phyloP scores from a whole-genome alignment of 495 filamentous ascomycete genomes.

The Hamigera avellanea region DNA sequence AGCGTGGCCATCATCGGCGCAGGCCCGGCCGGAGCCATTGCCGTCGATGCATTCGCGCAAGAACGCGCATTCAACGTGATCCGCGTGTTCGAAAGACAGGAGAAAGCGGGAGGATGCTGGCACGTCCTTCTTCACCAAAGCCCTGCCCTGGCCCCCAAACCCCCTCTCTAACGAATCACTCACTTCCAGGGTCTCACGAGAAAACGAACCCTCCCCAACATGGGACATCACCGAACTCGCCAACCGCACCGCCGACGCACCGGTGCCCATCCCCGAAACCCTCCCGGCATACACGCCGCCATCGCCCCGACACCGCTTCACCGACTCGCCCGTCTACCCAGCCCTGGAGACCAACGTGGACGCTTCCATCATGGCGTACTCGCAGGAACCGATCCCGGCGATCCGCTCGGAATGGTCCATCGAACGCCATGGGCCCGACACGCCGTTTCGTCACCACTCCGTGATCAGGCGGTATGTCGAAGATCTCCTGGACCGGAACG shows the following conservation, averaged over 20 bases:
- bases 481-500: slow-evolving; percentile 24
- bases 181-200: slow-evolving; percentile 29
- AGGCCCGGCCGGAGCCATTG: slow-evolving; percentile 47
- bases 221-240: slow-evolving; percentile 31
- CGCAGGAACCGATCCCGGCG: slow-evolving; percentile 23
- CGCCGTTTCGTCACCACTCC: slow-evolving; percentile 26
- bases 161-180: slow-evolving; percentile 1
- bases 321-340: slow-evolving; percentile 32
- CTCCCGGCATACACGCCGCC: slow-evolving; percentile 36
- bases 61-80: slow-evolving; percentile 44
- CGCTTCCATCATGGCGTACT: slow-evolving; percentile 28
- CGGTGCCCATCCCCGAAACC: slow-evolving; percentile 30
- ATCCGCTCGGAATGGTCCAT: slow-evolving; percentile 25
- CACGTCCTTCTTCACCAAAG: slow-evolving; percentile 13
- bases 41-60: slow-evolving; percentile 43
- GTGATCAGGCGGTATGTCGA: slow-evolving; percentile 30
- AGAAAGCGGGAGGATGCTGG: slow-evolving; percentile 48
- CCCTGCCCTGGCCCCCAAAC: not conserved
- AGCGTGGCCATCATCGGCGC: slow-evolving; percentile 48
- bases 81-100: slow-evolving; percentile 48
- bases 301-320: slow-evolving; percentile 31
- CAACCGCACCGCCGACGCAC: slow-evolving; percentile 34
- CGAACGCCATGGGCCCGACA: slow-evolving; percentile 22
- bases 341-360: slow-evolving; percentile 30
- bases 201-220: slow-evolving; percentile 15